These are phyloP conservation scores for Ormosia emarginata DNA, from an alignment of 306 rosid genomes.

Conservation along the genomic window DNA sequence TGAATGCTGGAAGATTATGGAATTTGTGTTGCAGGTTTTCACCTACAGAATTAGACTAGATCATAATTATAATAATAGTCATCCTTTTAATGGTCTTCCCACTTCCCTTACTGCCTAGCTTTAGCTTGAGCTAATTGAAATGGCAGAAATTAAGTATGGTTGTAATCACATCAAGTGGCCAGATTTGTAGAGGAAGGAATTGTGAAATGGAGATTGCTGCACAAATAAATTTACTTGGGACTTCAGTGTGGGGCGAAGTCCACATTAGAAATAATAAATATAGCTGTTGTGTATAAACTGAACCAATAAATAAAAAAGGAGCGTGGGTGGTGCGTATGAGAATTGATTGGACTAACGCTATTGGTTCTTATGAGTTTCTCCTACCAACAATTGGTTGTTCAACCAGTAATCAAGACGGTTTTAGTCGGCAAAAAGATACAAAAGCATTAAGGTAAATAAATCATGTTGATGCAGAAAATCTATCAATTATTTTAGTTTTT, in stretches of 20 bases:
- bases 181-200: neutral
- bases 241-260: neutral
- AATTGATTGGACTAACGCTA: neutral
- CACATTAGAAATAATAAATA: neutral
- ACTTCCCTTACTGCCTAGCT: constrained; percentile 2
- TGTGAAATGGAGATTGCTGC: constrained; percentile 7
- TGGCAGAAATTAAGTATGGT: neutral
- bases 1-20: constrained; percentile 9
- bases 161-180: constrained; percentile 5
- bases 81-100: neutral
- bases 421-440: no score
- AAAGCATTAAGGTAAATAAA: no score
- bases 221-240: neutral
- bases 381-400: neutral
- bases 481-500: no score
- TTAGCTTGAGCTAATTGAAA: constrained; percentile 8
- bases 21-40: constrained; percentile 21
- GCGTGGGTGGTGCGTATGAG: neutral
- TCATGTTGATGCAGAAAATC: no score
- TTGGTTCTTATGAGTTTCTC: neutral
- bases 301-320: neutral
- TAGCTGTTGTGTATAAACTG: neutral
- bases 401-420: neutral
- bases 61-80: constrained; percentile 15
- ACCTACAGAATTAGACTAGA: constrained; percentile 25